phyloP scores from a whole-genome alignment of 2,329 filamentous ascomycete species.

The Verruconis gallopava region DNA sequence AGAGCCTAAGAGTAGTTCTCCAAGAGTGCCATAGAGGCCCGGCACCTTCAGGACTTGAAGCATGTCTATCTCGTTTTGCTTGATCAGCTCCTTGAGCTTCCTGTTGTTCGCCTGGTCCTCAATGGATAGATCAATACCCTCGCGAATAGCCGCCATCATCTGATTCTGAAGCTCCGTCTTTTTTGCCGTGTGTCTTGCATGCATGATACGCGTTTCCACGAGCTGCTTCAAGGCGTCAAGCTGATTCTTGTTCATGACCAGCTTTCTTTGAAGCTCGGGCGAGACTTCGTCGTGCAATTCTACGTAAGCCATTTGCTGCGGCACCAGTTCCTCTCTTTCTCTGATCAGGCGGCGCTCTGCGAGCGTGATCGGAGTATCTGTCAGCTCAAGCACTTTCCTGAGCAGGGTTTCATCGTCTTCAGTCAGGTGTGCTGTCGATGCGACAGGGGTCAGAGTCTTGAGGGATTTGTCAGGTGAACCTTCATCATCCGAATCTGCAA shows the following conservation, averaged over 20 bases:
- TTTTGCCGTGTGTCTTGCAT: not conserved
- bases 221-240: constrained; percentile 5
- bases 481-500: constrained; percentile 10
- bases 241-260: constrained; percentile 4
- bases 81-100: not conserved
- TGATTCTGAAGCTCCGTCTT: constrained; percentile 2
- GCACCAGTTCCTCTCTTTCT: not conserved
- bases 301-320: not conserved
- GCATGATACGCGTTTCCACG: not conserved
- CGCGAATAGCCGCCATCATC: not conserved
- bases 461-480: not conserved
- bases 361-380: not conserved
- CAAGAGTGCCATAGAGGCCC: not conserved
- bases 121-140: constrained; percentile 2
- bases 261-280: not conserved
- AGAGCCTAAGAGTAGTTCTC: not conserved
- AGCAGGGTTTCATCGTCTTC: not conserved
- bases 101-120: constrained; percentile 3
- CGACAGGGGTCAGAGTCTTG: constrained; percentile 3
- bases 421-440: not conserved
- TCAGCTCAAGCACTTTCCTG: not conserved
- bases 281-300: constrained; percentile 1
- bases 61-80: constrained; percentile 1
- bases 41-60: not conserved
- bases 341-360: not conserved